Conservation (phyloP, 78 protist species). For the Polysphondylium violaceum region DNA sequence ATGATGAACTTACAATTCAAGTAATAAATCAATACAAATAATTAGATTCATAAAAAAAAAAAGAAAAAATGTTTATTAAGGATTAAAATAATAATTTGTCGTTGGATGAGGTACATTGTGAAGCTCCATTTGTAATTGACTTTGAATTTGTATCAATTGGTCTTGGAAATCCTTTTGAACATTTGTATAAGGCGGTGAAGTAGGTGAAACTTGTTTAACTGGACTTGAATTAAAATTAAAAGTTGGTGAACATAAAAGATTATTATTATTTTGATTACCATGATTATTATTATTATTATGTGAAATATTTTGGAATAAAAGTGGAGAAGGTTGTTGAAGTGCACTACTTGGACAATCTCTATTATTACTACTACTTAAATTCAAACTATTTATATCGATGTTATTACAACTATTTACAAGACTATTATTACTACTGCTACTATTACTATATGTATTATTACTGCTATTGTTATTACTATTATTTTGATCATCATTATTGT, state of each 20-base stretch:
- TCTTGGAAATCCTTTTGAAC: slow-evolving; percentile 13
- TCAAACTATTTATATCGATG: slow-evolving; percentile 17
- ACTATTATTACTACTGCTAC: too few relatives aligned
- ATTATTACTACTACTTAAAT: slow-evolving; percentile 37
- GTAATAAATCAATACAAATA: too few relatives aligned
- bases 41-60: too few relatives aligned
- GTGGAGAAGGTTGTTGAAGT: not conserved
- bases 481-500: not conserved
- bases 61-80: too few relatives aligned
- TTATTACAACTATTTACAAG: slow-evolving; percentile 20
- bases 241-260: not conserved
- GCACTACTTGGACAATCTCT: not conserved
- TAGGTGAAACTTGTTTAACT: not conserved
- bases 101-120: not conserved
- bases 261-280: too few relatives aligned
- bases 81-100: too few relatives aligned
- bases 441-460: not conserved
- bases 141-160: slow-evolving; percentile 26
- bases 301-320: not conserved
- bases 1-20: too few relatives aligned
- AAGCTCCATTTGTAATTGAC: slow-evolving; percentile 38
- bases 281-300: not conserved
- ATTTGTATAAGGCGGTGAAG: not conserved
- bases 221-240: not conserved
- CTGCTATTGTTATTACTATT: not conserved